Evolutionary conservation across 177 flowering plant genomes (phyloP), one percentile per base, ranked within the genome.

Genomic region (Vitis hybrid): DNA sequence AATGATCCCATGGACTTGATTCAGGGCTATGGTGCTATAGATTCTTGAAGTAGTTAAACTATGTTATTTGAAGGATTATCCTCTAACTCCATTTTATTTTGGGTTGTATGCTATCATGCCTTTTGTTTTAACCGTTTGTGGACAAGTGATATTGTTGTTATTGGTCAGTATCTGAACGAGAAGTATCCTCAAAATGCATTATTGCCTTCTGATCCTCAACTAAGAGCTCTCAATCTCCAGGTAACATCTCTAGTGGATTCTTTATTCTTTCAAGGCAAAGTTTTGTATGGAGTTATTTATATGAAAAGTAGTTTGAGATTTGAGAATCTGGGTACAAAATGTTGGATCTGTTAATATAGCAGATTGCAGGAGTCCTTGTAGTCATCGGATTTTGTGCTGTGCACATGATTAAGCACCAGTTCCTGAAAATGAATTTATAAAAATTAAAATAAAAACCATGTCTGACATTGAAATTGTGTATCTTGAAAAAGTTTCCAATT

Each of bases 111-210:
- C 48, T 40, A 40, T 40, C 9, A 7, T 40, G 48, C 48, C 48
- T 40, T 40, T 40, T 40, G 9, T 40, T 8, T 40, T 40, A 40
- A 40, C 48, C 0, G 13, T 62, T 54, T 48, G 4, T 71, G 24
- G 7, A 21, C 35, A 64, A 72, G 27, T 32, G 9, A 32, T 48
- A 61, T 10, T 54, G 32, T 66, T 72, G 10, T 65, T 52, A 6
- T 58, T 65, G 65, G 19, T 8, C 69, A 88, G 90, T 86, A 87
- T 76, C 74, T 89, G 78, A 91, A 89, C 64, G 93, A 89, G 35
- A 87, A 73, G 74, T 87, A 87, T 75, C 88, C 89, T 35, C 61
- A 82, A 63, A 78, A 73, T 30, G 52, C 83, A 14, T 75, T 87
- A 46, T 76, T 89, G 69, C 91, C 90, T 1, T 59, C 49, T 68